These are phyloP conservation scores for Pichia deserticola DNA, from an alignment of 805 yeast species.

Conservation along the genomic window DNA sequence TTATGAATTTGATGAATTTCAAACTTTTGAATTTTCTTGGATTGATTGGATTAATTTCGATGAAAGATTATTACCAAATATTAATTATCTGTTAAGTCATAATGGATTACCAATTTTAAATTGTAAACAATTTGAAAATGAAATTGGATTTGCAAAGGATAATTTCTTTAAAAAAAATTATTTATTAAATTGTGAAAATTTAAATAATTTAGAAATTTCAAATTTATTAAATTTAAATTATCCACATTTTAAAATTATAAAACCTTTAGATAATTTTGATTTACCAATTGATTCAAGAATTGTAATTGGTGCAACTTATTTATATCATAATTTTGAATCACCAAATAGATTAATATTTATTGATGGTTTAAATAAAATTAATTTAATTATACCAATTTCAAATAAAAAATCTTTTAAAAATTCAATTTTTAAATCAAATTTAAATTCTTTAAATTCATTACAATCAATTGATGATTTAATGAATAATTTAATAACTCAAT, in stretches of 20 bases:
- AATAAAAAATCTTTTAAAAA: background rate
- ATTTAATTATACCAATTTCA: conserved; percentile 4
- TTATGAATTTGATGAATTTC: conserved; percentile 2
- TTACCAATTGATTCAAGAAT: conserved; percentile 26
- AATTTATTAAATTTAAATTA: conserved; percentile 11
- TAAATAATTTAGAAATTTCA: conserved; percentile 6
- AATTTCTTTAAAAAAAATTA: background rate
- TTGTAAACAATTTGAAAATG: conserved; percentile 16
- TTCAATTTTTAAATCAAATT: background rate
- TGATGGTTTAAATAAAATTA: conserved; percentile 7
- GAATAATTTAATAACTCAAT: background rate
- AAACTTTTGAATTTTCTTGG: conserved; percentile 22
- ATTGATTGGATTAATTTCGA: conserved; percentile 24
- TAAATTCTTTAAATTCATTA: background rate
- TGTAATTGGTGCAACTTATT: conserved; percentile 29
- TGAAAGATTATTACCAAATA: conserved; percentile 17
- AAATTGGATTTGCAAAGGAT: conserved; percentile 11
- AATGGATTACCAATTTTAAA: conserved; percentile 1
- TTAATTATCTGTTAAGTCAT: conserved; percentile 10
- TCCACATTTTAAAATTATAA: conserved; percentile 21
- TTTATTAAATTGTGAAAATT: conserved; percentile 10
- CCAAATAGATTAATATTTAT: conserved; percentile 24
- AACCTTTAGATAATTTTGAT: conserved; percentile 15
- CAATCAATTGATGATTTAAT: background rate
- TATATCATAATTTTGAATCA: conserved; percentile 22